phyloP scores from a whole-genome alignment of 2,329 filamentous ascomycete genomes.

The Nannizzia gypsea region DNA sequence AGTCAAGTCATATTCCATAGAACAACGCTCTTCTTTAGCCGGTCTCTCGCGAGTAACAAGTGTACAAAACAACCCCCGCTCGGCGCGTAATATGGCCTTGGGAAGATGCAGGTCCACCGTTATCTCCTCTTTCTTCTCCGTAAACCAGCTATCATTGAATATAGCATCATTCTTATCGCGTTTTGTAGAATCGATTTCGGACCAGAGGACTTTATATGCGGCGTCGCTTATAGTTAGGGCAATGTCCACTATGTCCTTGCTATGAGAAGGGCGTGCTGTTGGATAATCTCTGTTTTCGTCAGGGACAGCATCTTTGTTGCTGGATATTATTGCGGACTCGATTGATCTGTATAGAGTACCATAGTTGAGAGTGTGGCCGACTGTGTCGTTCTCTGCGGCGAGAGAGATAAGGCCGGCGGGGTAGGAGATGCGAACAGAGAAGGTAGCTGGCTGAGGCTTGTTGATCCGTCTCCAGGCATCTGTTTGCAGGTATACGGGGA shows the following conservation, averaged over 20 bases:
- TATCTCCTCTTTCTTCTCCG: slow-evolving; percentile 19
- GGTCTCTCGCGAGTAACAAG: slow-evolving; percentile 21
- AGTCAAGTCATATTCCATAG: slow-evolving; percentile 24
- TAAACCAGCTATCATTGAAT: not conserved
- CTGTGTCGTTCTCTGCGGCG: slow-evolving; percentile 34
- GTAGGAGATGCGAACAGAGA: slow-evolving; percentile 34
- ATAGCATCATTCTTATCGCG: not conserved
- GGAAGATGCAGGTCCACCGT: slow-evolving; percentile 32
- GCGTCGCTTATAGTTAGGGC: not conserved
- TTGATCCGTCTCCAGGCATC: slow-evolving; percentile 37
- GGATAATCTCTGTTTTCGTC: not conserved
- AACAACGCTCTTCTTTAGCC: slow-evolving; percentile 20
- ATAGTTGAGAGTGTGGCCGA: slow-evolving; percentile 37
- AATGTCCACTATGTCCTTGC: not conserved
- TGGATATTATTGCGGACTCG: slow-evolving; percentile 13
- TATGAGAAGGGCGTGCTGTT: not conserved
- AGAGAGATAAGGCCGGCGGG: slow-evolving; percentile 26
- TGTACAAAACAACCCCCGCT: slow-evolving; percentile 30
- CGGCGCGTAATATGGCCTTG: slow-evolving; percentile 35
- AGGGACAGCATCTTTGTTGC: not conserved
- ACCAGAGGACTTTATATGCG: not conserved
- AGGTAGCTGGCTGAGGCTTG: slow-evolving; percentile 36
- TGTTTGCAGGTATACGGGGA: slow-evolving; percentile 31
- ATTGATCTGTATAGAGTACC: slow-evolving; percentile 36
- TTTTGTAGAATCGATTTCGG: not conserved